phyloP scores from a whole-genome alignment of 192 early-diverging fungal genomes.

The Backusella australiensis region DNA sequence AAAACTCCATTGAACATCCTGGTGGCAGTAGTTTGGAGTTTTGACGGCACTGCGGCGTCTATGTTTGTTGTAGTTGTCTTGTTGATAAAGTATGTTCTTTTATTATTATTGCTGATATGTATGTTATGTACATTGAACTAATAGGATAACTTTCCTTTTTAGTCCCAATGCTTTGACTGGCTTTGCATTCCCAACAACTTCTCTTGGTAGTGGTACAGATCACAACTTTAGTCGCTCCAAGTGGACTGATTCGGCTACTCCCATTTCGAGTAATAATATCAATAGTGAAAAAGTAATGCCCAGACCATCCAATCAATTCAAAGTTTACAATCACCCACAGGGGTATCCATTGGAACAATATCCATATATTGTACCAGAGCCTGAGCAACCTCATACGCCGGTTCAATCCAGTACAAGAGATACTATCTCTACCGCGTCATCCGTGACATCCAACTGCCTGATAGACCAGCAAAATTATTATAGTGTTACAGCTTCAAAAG shows the following conservation, averaged over 20 bases:
- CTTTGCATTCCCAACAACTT: background rate
- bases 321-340: background rate
- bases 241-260: background rate
- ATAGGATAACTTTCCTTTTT: background rate
- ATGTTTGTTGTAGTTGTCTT: background rate
- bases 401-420: background rate
- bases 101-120: background rate
- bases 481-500: background rate
- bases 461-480: background rate
- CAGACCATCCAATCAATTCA: background rate
- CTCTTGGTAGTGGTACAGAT: background rate
- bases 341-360: background rate
- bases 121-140: background rate
- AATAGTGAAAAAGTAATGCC: background rate
- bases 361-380: background rate
- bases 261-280: background rate
- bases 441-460: background rate
- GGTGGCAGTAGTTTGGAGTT: background rate
- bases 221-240: background rate
- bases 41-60: constrained; percentile 2
- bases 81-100: background rate
- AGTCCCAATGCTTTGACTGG: background rate
- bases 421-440: background rate
- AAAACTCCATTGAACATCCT: background rate
- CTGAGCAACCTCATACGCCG: background rate